Percentiles rank a stretch among this genome's conserved stretches.
These are phyloP conservation scores for Sporothrix sp. DNA, from an alignment of 2,329 filamentous ascomycete genomes.

Conservation along the genomic window DNA sequence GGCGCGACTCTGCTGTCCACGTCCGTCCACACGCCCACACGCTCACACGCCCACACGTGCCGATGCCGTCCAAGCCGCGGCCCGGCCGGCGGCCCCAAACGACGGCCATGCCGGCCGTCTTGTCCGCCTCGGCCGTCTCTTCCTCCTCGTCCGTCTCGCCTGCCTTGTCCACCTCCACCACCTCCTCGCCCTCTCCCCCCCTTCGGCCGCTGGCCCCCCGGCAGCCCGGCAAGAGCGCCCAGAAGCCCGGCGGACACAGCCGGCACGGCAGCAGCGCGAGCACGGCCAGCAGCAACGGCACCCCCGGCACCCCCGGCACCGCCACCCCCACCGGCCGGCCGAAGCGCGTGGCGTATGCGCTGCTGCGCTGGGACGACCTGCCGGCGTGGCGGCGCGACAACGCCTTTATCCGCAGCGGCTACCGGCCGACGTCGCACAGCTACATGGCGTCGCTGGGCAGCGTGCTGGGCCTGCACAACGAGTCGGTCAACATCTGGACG, in stretches of 20 bases:
- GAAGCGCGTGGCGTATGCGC: slow-evolving; percentile 18
- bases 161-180: not conserved
- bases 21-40: too few relatives aligned
- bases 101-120: not conserved
- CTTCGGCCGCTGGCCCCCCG: not conserved
- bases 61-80: slow-evolving; percentile 7
- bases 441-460: slow-evolving; percentile 37
- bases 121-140: not conserved
- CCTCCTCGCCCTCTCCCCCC: not conserved
- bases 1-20: too few relatives aligned
- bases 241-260: not conserved
- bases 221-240: not conserved
- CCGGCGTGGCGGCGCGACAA: slow-evolving; percentile 52
- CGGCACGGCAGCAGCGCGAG: slow-evolving; percentile 3
- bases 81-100: slow-evolving; percentile 6
- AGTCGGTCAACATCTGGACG: slow-evolving; percentile 54
- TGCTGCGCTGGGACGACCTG: slow-evolving; percentile 49
- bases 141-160: too few relatives aligned
- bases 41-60: not conserved
- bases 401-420: slow-evolving; percentile 43
- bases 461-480: slow-evolving; percentile 48
- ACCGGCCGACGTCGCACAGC: slow-evolving; percentile 41
- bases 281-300: slow-evolving; percentile 21
- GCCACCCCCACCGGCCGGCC: slow-evolving; percentile 24
- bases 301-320: not conserved